A percentile compares a stretch with the other conserved stretches of the same genome.
phyloP scores from a whole-genome alignment of 345 rosid genomes.

The Rhizophora apiculata region DNA sequence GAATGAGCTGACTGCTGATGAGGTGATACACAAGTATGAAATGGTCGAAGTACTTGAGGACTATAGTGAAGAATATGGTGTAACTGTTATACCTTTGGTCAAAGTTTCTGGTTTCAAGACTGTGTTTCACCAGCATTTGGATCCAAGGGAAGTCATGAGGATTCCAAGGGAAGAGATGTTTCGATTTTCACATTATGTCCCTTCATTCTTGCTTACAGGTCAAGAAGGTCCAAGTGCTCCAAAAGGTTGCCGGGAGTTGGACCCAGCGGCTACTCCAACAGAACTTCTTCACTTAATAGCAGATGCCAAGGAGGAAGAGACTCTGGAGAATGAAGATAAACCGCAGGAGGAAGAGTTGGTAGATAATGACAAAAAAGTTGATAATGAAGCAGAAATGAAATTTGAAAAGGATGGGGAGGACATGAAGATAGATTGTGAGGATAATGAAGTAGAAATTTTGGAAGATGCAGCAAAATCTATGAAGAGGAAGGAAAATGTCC shows the following conservation, averaged over 20 bases:
- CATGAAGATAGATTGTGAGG: slow-evolving; percentile 13
- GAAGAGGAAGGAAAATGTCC: slow-evolving; percentile 11
- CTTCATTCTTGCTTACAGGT: slow-evolving; percentile 25
- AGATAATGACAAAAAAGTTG: slow-evolving; percentile 1
- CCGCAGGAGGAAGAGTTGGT: slow-evolving; percentile 16
- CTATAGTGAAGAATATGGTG: slow-evolving; percentile 18
- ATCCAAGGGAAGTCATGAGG: slow-evolving; percentile 18
- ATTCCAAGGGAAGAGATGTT: slow-evolving; percentile 22
- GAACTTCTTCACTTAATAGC: slow-evolving; percentile 32
- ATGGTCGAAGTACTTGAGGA: slow-evolving; percentile 28
- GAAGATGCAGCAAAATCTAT: slow-evolving; percentile 8
- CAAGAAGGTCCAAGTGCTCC: slow-evolving; percentile 28
- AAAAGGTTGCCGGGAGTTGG: slow-evolving; percentile 29
- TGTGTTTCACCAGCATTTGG: slow-evolving; percentile 25
- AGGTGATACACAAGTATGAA: slow-evolving; percentile 28
- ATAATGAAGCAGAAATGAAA: slow-evolving; percentile 9
- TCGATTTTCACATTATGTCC: slow-evolving; percentile 29
- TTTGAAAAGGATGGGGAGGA: slow-evolving; percentile 5
- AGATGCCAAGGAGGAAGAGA: slow-evolving; percentile 36
- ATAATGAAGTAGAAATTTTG: slow-evolving; percentile 10
- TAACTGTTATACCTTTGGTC: slow-evolving; percentile 16
- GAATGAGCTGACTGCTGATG: slow-evolving; percentile 24
- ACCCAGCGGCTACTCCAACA: slow-evolving; percentile 24
- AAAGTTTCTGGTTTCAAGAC: slow-evolving; percentile 32
- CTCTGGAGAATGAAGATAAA: slow-evolving; percentile 19